A percentile compares a stretch with the other conserved stretches of the same genome.
Evolutionary conservation across 805 yeast genomes (phyloP).

Genomic region (Pichia pseudocactophila): DNA sequence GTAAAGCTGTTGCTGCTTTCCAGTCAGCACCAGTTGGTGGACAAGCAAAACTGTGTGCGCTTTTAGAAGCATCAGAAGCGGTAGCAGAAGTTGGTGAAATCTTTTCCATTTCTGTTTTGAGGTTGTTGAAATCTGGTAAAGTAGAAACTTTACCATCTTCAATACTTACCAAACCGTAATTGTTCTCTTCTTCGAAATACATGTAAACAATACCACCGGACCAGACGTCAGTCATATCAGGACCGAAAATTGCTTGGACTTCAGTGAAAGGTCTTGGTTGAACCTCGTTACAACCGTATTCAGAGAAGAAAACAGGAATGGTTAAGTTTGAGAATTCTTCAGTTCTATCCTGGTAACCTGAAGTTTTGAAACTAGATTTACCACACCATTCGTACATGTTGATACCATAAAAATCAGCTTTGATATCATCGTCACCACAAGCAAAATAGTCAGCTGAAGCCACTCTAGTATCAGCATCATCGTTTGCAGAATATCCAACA

Average conservation of each 20-base stretch:
- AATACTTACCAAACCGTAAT: slow-evolving; percentile 70
- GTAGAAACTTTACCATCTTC: slow-evolving; percentile 43
- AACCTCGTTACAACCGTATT: slow-evolving; percentile 75
- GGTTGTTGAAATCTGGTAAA: slow-evolving; percentile 48
- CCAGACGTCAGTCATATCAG: slow-evolving; percentile 81
- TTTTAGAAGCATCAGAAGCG: slow-evolving; percentile 28
- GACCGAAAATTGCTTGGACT: slow-evolving; percentile 55
- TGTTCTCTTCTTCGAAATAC: slow-evolving; percentile 78
- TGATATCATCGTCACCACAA: slow-evolving; percentile 63
- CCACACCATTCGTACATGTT: slow-evolving; percentile 92
- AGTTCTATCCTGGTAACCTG: slow-evolving; percentile 69
- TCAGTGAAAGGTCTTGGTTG: slow-evolving; percentile 74
- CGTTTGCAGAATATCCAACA: slow-evolving; percentile 90
- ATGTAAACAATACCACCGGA: slow-evolving; percentile 91
- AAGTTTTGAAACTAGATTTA: slow-evolving; percentile 41
- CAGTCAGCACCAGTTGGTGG: slow-evolving; percentile 48
- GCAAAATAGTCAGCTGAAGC: slow-evolving; percentile 76
- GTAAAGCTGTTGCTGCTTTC: slow-evolving; percentile 59
- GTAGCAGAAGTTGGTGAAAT: slow-evolving; percentile 43
- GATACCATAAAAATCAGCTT: slow-evolving; percentile 73
- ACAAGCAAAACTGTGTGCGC: slow-evolving; percentile 33
- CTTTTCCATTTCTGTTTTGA: slow-evolving; percentile 43
- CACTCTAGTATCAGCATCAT: slow-evolving; percentile 73
- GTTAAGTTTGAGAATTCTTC: slow-evolving; percentile 61
- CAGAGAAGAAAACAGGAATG: slow-evolving; percentile 80